phyloP scores from a whole-genome alignment of 805 yeast genomes.

The Yamadazyma ubonensis region DNA sequence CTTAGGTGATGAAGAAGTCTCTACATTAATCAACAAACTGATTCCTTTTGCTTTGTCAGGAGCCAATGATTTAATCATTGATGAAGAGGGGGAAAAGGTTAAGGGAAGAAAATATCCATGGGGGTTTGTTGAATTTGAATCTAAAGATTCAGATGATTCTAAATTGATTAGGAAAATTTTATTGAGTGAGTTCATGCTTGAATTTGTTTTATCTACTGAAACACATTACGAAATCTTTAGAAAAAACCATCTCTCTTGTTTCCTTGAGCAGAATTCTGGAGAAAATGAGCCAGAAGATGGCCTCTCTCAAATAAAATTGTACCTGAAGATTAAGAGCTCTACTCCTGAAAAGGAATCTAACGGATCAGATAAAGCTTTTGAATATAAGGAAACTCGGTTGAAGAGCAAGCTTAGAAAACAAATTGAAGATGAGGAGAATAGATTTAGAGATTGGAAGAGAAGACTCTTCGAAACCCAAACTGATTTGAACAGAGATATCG shows the following conservation, averaged over 20 bases:
- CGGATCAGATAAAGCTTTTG: conserved; percentile 41
- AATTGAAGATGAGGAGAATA: conserved; percentile 44
- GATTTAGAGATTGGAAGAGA: conserved; percentile 62
- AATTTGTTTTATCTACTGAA: conserved; percentile 74
- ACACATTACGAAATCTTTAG: conserved; percentile 66
- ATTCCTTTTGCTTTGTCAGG: conserved; percentile 76
- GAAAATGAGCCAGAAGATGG: conserved; percentile 15
- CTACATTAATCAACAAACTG: conserved; percentile 31
- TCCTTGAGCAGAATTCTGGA: neutral
- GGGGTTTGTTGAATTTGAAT: conserved; percentile 87
- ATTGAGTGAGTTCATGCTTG: conserved; percentile 71
- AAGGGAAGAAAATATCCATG: conserved; percentile 78
- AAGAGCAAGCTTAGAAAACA: conserved; percentile 44
- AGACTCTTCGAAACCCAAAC: conserved; percentile 55
- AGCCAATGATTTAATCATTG: conserved; percentile 44
- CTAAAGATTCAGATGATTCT: conserved; percentile 77
- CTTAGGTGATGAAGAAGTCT: conserved; percentile 29
- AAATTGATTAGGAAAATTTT: conserved; percentile 59
- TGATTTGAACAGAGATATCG: conserved; percentile 55
- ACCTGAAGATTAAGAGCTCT: conserved; percentile 33
- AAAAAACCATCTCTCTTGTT: neutral
- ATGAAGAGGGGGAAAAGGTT: conserved; percentile 41
- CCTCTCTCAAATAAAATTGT: conserved; percentile 36
- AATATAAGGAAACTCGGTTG: conserved; percentile 43
- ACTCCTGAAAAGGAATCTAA: neutral